These are phyloP conservation scores for Peniophora sp. DNA, from an alignment of 1,284 basidiomycete genomes.

Conservation along the genomic window DNA sequence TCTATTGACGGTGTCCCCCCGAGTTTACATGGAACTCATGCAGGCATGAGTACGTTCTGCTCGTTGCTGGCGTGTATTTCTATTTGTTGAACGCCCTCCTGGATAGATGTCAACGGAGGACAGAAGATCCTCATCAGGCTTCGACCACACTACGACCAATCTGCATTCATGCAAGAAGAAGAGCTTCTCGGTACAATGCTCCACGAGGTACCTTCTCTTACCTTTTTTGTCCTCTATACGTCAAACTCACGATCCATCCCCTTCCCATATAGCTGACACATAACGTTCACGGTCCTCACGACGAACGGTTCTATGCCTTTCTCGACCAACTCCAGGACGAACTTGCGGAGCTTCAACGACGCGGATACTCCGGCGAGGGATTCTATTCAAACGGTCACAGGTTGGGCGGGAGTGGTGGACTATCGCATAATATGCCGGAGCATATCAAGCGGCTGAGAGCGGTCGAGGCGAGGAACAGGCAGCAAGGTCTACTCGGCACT, in stretches of 20 bases:
- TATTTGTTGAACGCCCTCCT: neutral
- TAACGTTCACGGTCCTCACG: slow-evolving; percentile 82
- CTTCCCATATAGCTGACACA: slow-evolving; percentile 63
- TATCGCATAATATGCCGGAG: slow-evolving; percentile 55
- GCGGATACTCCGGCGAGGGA: slow-evolving; percentile 78
- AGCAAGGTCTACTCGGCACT: slow-evolving; percentile 34
- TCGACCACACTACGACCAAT: slow-evolving; percentile 58
- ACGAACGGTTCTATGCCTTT: slow-evolving; percentile 76
- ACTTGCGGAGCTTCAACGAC: slow-evolving; percentile 64
- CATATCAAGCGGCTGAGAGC: slow-evolving; percentile 59
- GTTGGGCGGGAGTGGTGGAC: slow-evolving; percentile 43
- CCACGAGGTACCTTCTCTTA: slow-evolving; percentile 57
- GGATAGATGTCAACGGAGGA: slow-evolving; percentile 66
- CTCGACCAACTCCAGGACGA: slow-evolving; percentile 75
- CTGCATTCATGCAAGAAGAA: slow-evolving; percentile 72
- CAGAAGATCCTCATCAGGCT: slow-evolving; percentile 76
- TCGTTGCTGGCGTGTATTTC: slow-evolving; percentile 23
- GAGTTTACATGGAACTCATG: neutral
- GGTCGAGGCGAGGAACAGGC: slow-evolving; percentile 57
- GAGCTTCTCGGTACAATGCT: slow-evolving; percentile 75
- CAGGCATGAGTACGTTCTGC: slow-evolving; percentile 7
- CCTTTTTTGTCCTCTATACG: neutral
- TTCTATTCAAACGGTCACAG: slow-evolving; percentile 68
- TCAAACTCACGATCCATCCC: neutral
- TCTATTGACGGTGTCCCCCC: neutral